phyloP scores from a whole-genome alignment of 2,329 filamentous ascomycete species.

The Onygena corvina region DNA sequence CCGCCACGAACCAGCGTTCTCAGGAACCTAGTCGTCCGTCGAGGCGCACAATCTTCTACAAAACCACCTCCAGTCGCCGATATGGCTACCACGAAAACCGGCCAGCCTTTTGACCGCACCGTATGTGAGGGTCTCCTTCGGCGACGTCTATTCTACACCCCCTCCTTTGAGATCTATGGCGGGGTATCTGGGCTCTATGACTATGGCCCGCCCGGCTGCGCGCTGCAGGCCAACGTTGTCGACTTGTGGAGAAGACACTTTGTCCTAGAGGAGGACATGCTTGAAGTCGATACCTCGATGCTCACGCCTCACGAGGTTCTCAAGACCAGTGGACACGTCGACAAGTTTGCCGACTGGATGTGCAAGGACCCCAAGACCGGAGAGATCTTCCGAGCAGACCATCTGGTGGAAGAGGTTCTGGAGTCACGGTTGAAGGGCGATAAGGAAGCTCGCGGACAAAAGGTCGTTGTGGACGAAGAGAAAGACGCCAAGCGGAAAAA shows the following conservation, averaged over 20 bases:
- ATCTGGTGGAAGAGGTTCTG: conserved; percentile 89
- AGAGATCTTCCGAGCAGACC: conserved; percentile 90
- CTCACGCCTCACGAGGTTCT: conserved; percentile 86
- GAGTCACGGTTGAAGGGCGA: conserved; percentile 78
- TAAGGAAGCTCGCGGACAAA: conserved; percentile 80
- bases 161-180: conserved; percentile 89
- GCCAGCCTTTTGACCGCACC: conserved; percentile 74
- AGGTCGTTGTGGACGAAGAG: conserved; percentile 53
- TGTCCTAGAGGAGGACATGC: conserved; percentile 85
- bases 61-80: conserved; percentile 20
- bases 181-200: conserved; percentile 83
- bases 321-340: conserved; percentile 92
- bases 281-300: conserved; percentile 88
- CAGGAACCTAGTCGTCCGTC: background rate
- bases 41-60: conserved; percentile 4
- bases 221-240: conserved; percentile 76
- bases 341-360: conserved; percentile 98
- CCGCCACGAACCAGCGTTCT: background rate
- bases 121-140: conserved; percentile 75
- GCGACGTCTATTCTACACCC: conserved; percentile 86
- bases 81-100: conserved; percentile 69
- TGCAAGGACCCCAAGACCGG: conserved; percentile 97
- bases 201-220: conserved; percentile 80
- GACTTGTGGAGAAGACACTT: conserved; percentile 90
- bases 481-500: conserved; percentile 87